Percentiles rank a stretch among this genome's conserved stretches.
Evolutionary conservation across 805 yeast species (phyloP).

Genomic region (Cyberlindnera mississippiensis): DNA sequence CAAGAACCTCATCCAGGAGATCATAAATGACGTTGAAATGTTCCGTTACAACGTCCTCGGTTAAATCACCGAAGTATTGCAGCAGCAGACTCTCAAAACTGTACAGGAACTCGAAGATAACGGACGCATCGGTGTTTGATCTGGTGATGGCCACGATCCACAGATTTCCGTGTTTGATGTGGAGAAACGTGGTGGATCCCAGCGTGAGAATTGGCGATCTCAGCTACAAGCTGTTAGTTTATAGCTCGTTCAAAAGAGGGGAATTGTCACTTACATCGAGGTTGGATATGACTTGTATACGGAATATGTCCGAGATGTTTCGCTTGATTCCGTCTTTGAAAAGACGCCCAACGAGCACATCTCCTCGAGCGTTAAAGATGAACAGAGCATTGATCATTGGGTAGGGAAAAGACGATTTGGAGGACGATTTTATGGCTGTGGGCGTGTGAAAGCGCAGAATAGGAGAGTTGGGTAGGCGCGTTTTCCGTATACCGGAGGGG

Average conservation of each 20-base stretch:
- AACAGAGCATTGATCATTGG: conserved; percentile 81
- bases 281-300: conserved; percentile 84
- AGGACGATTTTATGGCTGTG: too few relatives aligned
- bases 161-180: conserved; percentile 55
- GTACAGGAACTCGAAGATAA: conserved; percentile 74
- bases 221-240: conserved; percentile 25
- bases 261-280: conserved; percentile 35
- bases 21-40: conserved; percentile 73
- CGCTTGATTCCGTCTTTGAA: conserved; percentile 73
- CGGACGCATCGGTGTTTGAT: conserved; percentile 79
- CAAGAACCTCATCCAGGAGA: conserved; percentile 68
- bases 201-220: conserved; percentile 74
- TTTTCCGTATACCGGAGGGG: too few relatives aligned
- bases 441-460: too few relatives aligned
- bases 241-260: not conserved
- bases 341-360: conserved; percentile 69
- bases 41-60: conserved; percentile 51
- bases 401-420: not conserved
- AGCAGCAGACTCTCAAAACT: conserved; percentile 52
- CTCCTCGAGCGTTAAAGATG: conserved; percentile 76
- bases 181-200: conserved; percentile 89
- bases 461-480: too few relatives aligned
- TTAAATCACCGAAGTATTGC: conserved; percentile 31
- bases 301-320: conserved; percentile 79
- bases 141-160: conserved; percentile 91